These are phyloP conservation scores for Eucalyptus microcorys DNA, from an alignment of 345 rosid species.

Conservation along the genomic window DNA sequence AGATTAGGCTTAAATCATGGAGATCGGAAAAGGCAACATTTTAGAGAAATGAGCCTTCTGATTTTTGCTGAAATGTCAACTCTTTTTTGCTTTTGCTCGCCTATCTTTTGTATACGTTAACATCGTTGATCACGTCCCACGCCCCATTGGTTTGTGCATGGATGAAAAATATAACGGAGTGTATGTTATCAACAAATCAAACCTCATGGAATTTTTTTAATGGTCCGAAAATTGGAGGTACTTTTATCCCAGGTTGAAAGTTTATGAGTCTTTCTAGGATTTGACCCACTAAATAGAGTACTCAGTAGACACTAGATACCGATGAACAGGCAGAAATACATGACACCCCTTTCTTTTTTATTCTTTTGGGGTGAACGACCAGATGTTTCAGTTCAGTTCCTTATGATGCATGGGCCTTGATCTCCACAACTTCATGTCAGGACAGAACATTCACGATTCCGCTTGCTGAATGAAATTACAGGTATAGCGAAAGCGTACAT, in stretches of 20 bases:
- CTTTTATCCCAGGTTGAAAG: neutral
- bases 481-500: neutral
- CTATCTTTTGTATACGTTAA: neutral
- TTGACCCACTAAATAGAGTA: neutral
- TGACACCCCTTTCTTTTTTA: neutral
- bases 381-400: neutral
- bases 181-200: neutral
- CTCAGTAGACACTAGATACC: neutral
- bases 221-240: neutral
- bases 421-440: neutral
- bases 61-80: neutral
- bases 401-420: neutral
- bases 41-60: neutral
- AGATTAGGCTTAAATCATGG: neutral
- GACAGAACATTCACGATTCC: neutral
- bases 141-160: neutral
- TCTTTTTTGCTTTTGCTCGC: neutral
- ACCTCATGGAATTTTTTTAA: neutral
- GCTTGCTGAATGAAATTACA: neutral
- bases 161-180: neutral
- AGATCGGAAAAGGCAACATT: neutral
- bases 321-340: neutral
- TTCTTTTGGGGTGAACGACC: neutral
- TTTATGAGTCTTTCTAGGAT: neutral
- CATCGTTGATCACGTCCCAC: neutral